Conservation (phyloP, 2,329 filamentous ascomycete genomes). For the Periconia digitata region DNA sequence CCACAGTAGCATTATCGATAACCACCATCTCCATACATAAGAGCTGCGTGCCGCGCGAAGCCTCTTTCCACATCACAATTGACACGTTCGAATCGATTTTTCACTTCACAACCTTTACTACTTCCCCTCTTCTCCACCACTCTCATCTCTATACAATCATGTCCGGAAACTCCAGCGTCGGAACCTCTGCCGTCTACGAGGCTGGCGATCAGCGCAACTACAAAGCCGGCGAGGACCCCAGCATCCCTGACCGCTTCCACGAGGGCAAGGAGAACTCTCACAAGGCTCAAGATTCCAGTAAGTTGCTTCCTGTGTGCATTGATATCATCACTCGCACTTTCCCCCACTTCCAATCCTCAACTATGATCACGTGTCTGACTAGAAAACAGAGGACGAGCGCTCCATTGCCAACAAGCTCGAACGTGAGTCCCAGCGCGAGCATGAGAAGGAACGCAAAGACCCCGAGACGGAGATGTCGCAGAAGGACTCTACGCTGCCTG, state of each 20-base stretch:
- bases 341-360: background rate
- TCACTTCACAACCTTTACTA: background rate
- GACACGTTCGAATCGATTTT: background rate
- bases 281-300: conserved; percentile 71
- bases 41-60: background rate
- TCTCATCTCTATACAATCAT: conserved; percentile 41
- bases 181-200: conserved; percentile 68
- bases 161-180: conserved; percentile 66
- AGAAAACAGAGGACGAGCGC: conserved; percentile 64
- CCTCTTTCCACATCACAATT: background rate
- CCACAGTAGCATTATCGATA: background rate
- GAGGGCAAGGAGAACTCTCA: conserved; percentile 74
- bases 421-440: conserved; percentile 59
- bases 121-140: background rate
- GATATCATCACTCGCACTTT: background rate
- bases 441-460: conserved; percentile 40
- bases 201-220: conserved; percentile 72
- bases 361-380: background rate
- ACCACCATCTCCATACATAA: conserved; percentile 2
- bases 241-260: conserved; percentile 63
- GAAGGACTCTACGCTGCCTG: conserved; percentile 62
- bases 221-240: conserved; percentile 51
- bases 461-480: conserved; percentile 47
- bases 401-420: conserved; percentile 72
- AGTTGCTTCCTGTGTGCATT: conserved; percentile 21